These are phyloP conservation scores for Suillus sp. DNA, from an alignment of 768 basidiomycete genomes.

Conservation along the genomic window DNA sequence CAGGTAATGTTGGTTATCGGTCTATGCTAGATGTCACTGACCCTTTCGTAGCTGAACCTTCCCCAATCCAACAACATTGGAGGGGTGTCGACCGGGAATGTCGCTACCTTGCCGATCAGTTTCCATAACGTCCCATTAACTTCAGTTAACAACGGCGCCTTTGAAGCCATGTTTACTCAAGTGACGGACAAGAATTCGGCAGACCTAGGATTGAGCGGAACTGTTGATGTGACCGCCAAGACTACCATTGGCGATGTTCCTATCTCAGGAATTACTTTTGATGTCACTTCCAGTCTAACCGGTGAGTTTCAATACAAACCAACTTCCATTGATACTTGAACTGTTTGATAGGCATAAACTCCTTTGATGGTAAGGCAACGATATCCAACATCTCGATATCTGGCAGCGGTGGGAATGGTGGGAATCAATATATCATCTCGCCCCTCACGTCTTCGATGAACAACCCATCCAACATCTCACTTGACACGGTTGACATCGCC, in stretches of 20 bases:
- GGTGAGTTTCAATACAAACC: constrained; percentile 36
- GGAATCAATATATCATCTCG: constrained; percentile 56
- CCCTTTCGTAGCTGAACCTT: constrained; percentile 45
- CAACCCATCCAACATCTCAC: constrained; percentile 70
- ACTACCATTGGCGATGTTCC: constrained; percentile 68
- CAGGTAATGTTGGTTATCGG: constrained; percentile 38
- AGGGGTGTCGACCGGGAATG: constrained; percentile 70
- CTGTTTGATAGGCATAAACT: constrained; percentile 49
- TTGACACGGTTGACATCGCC: constrained; percentile 57
- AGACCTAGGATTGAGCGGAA: constrained; percentile 53
- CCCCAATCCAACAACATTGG: constrained; percentile 52
- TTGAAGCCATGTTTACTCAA: constrained; percentile 56
- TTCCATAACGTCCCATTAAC: constrained; percentile 59
- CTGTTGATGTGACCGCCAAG: constrained; percentile 57
- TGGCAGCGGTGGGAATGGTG: constrained; percentile 67
- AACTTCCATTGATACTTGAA: not conserved
- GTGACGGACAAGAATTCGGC: constrained; percentile 53
- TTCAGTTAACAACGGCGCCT: constrained; percentile 56
- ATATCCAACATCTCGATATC: constrained; percentile 60
- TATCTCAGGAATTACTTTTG: constrained; percentile 64
- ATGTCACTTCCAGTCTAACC: constrained; percentile 56
- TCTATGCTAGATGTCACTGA: constrained; percentile 10
- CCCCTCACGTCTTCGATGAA: constrained; percentile 59
- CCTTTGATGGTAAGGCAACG: constrained; percentile 54
- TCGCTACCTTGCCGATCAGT: constrained; percentile 57